Evolutionary conservation across 306 rosid species (phyloP), one percentile per base, ranked within the genome.

Genomic region (Ammopiptanthus mongolicus): DNA sequence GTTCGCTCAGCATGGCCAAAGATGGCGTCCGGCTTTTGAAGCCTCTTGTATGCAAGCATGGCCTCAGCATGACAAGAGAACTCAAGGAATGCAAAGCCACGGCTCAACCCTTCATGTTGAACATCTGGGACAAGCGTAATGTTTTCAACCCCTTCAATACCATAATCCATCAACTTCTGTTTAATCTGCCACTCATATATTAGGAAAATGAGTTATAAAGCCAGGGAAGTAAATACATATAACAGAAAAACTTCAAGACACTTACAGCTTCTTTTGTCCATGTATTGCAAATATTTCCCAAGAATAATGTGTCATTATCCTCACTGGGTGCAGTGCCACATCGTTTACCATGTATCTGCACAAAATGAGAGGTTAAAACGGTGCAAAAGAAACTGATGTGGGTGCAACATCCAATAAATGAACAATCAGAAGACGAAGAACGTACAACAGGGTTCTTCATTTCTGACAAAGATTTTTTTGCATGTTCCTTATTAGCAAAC

Each of bases 191-290:
- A 79, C 62, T 61, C 73, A 82, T 68, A 57, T 48, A 25, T n/a
- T 39, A 80, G 69, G 67, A 67, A 68, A 76, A 72, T 79, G 29
- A 50, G 73, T 70, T n/a, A 66, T 77, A 52, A 57, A 73, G 19
- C 69, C 68, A 80, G 22, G 15, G 28, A 70, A 57, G 69, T 65
- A 22, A 47, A 60, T 65, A 73, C 18, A 48, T 14, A 36, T 59
- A 80, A 65, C 21, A 70, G 58, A 56, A 36, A 36, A 57, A 75
- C 19, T 63, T 37, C 18, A 18, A 13, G 59, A 65, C 13, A 84
- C 93, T 84, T 80, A 88, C 93, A 53, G 87, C 87, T 88, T 90
- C 96, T 84, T 88, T 90, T 78, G 93, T 88, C 97, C 97, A 92
- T 23, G 84, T 85, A 52, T 82, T 90, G 88, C 96, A 87, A 71